A percentile compares a stretch with the other conserved stretches of the same genome.
Conservation (phyloP, 2,329 filamentous ascomycete species). For the Ascochyta pisi region DNA sequence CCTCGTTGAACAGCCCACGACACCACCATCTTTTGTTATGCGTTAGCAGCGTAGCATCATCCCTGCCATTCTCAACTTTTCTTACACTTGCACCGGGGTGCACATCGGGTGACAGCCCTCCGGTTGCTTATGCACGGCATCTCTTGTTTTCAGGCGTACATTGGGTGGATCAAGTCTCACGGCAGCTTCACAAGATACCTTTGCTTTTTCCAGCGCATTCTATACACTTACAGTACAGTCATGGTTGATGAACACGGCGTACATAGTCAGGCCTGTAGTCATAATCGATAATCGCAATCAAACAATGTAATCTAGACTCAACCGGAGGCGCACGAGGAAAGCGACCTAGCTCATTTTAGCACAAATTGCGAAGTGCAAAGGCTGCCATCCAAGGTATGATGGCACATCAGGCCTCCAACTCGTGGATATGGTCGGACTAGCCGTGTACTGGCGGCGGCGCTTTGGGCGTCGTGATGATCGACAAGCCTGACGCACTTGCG, state of each 20-base stretch:
- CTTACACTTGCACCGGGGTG: conserved; percentile 5
- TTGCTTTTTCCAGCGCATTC: conserved; percentile 19
- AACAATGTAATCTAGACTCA: neutral
- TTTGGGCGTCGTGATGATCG: conserved; percentile 8
- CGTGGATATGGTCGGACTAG: neutral
- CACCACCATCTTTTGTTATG: conserved; percentile 15
- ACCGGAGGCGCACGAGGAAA: neutral
- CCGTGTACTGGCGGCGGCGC: neutral
- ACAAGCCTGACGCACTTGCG: conserved; percentile 4
- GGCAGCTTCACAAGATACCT: conserved; percentile 31
- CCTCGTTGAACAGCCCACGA: conserved; percentile 9
- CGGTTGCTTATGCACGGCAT: conserved; percentile 2
- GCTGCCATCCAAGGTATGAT: neutral
- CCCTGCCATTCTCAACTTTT: conserved; percentile 11
- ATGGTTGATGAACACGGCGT: conserved; percentile 17
- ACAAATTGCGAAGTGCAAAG: conserved; percentile 1
- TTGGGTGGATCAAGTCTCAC: conserved; percentile 16
- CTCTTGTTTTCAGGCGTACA: conserved; percentile 18
- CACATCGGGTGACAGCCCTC: neutral
- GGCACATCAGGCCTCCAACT: conserved; percentile 7
- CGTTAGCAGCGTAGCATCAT: conserved; percentile 18
- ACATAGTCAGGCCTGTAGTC: conserved; percentile 7
- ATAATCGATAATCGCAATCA: conserved; percentile 14
- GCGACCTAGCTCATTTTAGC: neutral
- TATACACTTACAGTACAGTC: conserved; percentile 15